These are phyloP conservation scores for Scheffersomyces parashehatae DNA, from an alignment of 1,139 yeast genomes.

Conservation along the genomic window DNA sequence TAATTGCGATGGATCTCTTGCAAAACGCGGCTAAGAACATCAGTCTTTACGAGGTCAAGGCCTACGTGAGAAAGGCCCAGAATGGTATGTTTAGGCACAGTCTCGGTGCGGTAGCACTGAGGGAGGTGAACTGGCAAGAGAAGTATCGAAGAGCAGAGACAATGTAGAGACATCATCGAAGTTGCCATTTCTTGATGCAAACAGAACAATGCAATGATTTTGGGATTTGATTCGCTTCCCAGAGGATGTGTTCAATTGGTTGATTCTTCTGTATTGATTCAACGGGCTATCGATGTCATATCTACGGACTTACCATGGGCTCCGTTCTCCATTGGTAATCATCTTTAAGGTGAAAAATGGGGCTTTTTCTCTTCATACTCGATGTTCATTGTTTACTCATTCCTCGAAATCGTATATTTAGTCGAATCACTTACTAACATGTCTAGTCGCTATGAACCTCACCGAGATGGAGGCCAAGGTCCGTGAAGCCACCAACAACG, in stretches of 20 bases:
- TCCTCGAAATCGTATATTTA: too few relatives aligned
- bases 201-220: too few relatives aligned
- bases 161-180: neutral
- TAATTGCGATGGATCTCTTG: slow-evolving; percentile 56
- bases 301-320: too few relatives aligned
- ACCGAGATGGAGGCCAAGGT: slow-evolving; percentile 96
- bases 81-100: slow-evolving; percentile 52
- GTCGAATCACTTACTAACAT: slow-evolving; percentile 11
- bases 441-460: slow-evolving; percentile 77
- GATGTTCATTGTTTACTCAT: too few relatives aligned
- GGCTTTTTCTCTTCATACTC: too few relatives aligned
- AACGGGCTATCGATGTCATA: too few relatives aligned
- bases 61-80: slow-evolving; percentile 96
- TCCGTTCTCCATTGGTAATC: too few relatives aligned
- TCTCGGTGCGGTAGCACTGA: neutral
- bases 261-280: too few relatives aligned
- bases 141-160: neutral
- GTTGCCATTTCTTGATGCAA: too few relatives aligned
- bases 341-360: too few relatives aligned
- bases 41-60: slow-evolving; percentile 91
- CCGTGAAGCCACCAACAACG: slow-evolving; percentile 96
- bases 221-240: too few relatives aligned
- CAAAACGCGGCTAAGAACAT: slow-evolving; percentile 78
- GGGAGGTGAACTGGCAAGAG: neutral
- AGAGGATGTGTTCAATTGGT: too few relatives aligned